Evolutionary conservation across 164 flowering plant species (phyloP).

Genomic region (Dillenia turbinata): DNA sequence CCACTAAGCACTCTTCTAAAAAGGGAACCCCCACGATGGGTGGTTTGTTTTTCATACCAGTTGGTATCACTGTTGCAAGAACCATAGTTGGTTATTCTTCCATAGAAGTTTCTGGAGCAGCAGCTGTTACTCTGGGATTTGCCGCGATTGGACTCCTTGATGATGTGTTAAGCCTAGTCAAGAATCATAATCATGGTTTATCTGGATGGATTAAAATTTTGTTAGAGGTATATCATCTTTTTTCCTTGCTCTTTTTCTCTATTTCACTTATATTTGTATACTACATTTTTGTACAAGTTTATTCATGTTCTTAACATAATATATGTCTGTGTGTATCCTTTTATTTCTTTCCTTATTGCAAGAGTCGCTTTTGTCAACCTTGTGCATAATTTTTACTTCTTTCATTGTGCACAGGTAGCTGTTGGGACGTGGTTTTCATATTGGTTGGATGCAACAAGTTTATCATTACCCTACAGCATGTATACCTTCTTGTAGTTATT

Average conservation of each 20-base stretch:
- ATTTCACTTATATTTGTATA: neutral
- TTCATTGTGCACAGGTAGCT: conserved; percentile 49
- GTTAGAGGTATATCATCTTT: conserved; percentile 49
- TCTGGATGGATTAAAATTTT: conserved; percentile 41
- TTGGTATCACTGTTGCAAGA: conserved; percentile 69
- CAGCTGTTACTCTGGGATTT: conserved; percentile 60
- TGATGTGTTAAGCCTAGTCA: conserved; percentile 47
- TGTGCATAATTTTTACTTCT: conserved; percentile 8
- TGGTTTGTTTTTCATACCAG: conserved; percentile 77
- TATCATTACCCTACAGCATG: conserved; percentile 94
- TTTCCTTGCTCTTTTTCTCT: conserved; percentile 1
- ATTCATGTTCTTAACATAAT: no score
- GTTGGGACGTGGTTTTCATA: conserved; percentile 63
- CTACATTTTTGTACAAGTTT: neutral
- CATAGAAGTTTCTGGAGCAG: conserved; percentile 62
- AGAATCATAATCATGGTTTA: conserved; percentile 51
- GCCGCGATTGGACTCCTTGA: conserved; percentile 75
- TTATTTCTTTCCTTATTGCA: neutral
- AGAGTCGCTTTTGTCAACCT: conserved; percentile 1
- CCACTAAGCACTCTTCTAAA: conserved; percentile 35
- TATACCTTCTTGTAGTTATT: conserved; percentile 70
- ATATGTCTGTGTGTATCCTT: no score
- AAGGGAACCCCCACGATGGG: conserved; percentile 85
- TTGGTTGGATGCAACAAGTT: conserved; percentile 56
- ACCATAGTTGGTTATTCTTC: conserved; percentile 57